phyloP scores from a whole-genome alignment of 2,329 filamentous ascomycete species.

The Bipolaris victoriae region DNA sequence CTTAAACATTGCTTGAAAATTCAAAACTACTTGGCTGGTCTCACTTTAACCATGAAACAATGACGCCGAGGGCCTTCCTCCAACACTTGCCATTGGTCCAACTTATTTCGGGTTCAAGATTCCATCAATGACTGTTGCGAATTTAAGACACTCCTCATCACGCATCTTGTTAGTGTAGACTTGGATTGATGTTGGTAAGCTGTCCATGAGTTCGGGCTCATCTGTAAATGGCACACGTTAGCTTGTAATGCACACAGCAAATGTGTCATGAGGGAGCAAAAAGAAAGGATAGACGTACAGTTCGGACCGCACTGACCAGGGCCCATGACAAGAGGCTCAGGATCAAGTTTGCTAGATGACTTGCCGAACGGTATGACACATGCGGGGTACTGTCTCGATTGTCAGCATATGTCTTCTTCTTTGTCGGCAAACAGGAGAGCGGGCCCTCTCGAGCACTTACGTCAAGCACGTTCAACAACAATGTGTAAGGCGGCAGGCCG shows the following conservation, averaged over 20 bases:
- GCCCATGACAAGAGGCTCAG: conserved; percentile 3
- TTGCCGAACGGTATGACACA: conserved; percentile 8
- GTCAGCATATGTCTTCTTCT: not conserved
- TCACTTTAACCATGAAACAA: too few species aligned
- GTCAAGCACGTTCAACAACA: conserved; percentile 11
- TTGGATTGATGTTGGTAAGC: conserved; percentile 5
- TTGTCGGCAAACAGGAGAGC: not conserved
- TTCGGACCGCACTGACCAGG: conserved; percentile 4
- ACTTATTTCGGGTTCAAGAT: not conserved
- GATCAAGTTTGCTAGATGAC: conserved; percentile 6
- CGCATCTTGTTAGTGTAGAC: conserved; percentile 11
- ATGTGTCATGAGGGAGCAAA: not conserved
- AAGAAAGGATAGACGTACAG: conserved; percentile 2
- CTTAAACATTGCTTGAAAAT: too few species aligned
- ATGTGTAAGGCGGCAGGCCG: conserved; percentile 12
- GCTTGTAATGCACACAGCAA: not conserved
- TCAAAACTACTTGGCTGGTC: too few species aligned
- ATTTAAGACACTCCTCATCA: conserved; percentile 12
- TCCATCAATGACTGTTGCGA: conserved; percentile 1
- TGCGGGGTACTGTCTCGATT: conserved; percentile 7
- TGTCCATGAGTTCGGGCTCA: not conserved
- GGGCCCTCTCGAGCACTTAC: not conserved
- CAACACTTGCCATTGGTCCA: not conserved
- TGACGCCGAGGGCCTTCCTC: too few species aligned
- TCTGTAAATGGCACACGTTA: conserved; percentile 1